Base-by-base conservation (phyloP, 1,284 basidiomycete species). In the Ganoderma leucocontextum region DNA sequence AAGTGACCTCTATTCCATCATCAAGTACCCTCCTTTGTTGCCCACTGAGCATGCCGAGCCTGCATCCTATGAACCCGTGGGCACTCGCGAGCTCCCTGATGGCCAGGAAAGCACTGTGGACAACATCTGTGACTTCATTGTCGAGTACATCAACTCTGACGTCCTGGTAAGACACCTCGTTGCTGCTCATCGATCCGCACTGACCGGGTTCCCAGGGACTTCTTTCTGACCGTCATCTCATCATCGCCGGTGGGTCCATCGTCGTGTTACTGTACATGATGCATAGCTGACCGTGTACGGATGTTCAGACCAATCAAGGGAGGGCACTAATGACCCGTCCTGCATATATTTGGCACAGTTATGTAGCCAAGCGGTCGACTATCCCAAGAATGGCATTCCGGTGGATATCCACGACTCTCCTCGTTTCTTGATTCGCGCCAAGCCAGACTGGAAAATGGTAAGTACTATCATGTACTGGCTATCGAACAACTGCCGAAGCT, bases 71-170 rank as follows among this genome's bases (percentile, higher is more conserved):
- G 73, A 80, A 2, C 63, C 83, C 9, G 81, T 78, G 3, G 73
- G 73, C 1, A 75, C 74, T 12, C 66, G 70, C 12, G 66, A 63
- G 15, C 66, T 84, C 22, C 80, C 79, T 6, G 80, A 93, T 1
- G 84, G 85, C 4, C 82, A 86, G 33, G 82, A 87, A 2, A 89
- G 89, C 69, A 89, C 85, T 0, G 86, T 95, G 7, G 84, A 91
- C 2, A 93, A 95, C 72, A 89, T 95, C 1, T 91, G 90, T 70
- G 85, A 95, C 71, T 96, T 96, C 76, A 84, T 96, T 38, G 87
- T 95, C 25, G 89, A 95, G 73, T 96, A 93, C 69, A 93, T 95
- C 75, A 87, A 92, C 70, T 93, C 92, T 0, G 93, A 95, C 74
- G 85, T 93, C 42, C 78, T 92, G 81, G 91, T 92, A 36, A 5